Conservation (phyloP, 257 asterid genomes). For the Handroanthus guayacan region DNA sequence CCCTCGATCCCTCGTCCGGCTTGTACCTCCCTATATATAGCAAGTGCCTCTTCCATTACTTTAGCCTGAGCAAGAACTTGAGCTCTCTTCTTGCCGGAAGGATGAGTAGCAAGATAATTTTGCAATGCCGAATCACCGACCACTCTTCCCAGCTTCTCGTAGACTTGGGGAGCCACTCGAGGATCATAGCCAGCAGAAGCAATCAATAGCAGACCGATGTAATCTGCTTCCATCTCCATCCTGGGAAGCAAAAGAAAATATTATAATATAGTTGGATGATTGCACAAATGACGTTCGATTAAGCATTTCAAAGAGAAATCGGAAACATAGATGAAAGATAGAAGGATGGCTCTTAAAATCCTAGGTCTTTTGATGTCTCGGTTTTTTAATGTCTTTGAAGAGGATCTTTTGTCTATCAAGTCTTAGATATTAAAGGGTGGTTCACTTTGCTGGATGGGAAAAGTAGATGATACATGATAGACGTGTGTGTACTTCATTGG, state of each 20-base stretch:
- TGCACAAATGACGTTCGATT: no score
- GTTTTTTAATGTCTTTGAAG: no score
- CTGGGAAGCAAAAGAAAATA: conserved; percentile 35
- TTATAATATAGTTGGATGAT: not conserved
- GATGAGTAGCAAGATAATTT: conserved; percentile 88
- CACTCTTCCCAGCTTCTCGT: conserved; percentile 75
- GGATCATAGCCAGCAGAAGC: conserved; percentile 96
- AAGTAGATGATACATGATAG: no score
- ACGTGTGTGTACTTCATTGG: no score
- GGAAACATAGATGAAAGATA: no score
- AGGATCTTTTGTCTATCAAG: no score
- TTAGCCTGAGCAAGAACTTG: conserved; percentile 69
- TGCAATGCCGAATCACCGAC: conserved; percentile 53
- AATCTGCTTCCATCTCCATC: conserved; percentile 99
- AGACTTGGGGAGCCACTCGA: conserved; percentile 83
- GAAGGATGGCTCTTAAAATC: no score
- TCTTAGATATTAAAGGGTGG: no score
- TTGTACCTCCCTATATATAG: conserved; percentile 60
- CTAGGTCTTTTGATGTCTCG: no score
- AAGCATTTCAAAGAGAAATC: no score
- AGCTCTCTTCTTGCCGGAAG: conserved; percentile 91
- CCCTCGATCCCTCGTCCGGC: conserved; percentile 78
- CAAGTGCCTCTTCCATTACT: conserved; percentile 92
- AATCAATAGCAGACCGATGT: conserved; percentile 71
- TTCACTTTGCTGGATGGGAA: no score